Percentiles rank a stretch among this genome's conserved stretches.
Conservation (phyloP, 2,329 filamentous ascomycete species). For the Ophiosphaerella narmari region DNA sequence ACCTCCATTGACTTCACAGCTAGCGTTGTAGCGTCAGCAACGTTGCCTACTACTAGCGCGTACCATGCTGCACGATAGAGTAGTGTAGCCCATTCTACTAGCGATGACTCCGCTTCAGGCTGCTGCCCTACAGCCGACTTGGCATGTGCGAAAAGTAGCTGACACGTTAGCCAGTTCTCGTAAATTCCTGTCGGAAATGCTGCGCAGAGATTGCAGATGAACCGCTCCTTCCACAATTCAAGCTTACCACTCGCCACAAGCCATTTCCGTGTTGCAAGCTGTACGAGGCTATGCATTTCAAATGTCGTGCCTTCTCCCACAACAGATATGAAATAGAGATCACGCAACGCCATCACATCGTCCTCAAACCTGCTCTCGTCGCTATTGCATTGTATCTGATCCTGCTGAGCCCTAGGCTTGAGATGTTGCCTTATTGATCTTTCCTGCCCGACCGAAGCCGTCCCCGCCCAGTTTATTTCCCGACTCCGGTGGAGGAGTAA, state of each 20-base stretch:
- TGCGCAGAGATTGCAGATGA: constrained; percentile 7
- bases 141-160: constrained; percentile 9
- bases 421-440: too few species aligned
- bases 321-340: constrained; percentile 45
- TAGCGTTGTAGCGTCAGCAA: background rate
- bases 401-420: too few species aligned
- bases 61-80: constrained; percentile 10
- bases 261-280: constrained; percentile 35
- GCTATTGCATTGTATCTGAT: background rate
- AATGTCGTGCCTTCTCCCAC: constrained; percentile 32
- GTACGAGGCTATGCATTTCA: constrained; percentile 53
- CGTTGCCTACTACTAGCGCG: constrained; percentile 1
- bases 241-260: constrained; percentile 14
- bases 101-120: background rate
- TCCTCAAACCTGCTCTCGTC: constrained; percentile 19
- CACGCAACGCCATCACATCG: constrained; percentile 41
- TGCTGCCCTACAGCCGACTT: constrained; percentile 1
- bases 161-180: constrained; percentile 6
- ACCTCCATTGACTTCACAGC: background rate
- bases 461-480: too few species aligned
- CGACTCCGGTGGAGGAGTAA: too few species aligned
- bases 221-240: constrained; percentile 30
- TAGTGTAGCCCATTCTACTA: constrained; percentile 4
- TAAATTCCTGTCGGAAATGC: constrained; percentile 8
- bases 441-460: too few species aligned